These are phyloP conservation scores for Parathielavia hyrcaniae DNA, from an alignment of 495 filamentous ascomycete species.

Conservation along the genomic window DNA sequence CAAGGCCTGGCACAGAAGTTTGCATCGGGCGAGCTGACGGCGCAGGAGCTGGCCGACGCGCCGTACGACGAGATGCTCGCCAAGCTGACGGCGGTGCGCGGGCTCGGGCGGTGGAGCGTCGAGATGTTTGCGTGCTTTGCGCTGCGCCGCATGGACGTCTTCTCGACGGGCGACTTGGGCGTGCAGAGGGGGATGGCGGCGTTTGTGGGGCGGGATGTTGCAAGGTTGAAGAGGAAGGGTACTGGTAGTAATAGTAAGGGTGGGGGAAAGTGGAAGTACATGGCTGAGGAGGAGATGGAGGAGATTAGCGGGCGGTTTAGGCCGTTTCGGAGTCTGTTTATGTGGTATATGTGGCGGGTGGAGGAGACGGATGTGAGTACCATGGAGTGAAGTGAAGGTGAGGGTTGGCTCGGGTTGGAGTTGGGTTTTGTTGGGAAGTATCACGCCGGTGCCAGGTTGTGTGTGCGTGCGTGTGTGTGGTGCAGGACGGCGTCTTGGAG, in stretches of 20 bases:
- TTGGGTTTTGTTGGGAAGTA: too few relatives aligned
- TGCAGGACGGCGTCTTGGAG: too few relatives aligned
- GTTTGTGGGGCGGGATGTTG: slow-evolving; percentile 75
- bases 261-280: slow-evolving; percentile 89
- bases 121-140: slow-evolving; percentile 97
- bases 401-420: too few relatives aligned
- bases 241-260: too few relatives aligned
- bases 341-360: slow-evolving; percentile 88
- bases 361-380: slow-evolving; percentile 68
- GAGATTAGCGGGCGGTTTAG: slow-evolving; percentile 71
- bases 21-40: slow-evolving; percentile 61
- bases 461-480: too few relatives aligned
- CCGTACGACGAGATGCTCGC: slow-evolving; percentile 80
- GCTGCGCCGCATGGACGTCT: slow-evolving; percentile 87
- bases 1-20: slow-evolving; percentile 81
- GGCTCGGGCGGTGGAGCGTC: slow-evolving; percentile 83
- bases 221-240: slow-evolving; percentile 75
- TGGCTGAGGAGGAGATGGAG: slow-evolving; percentile 88
- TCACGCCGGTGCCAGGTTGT: too few relatives aligned
- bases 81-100: slow-evolving; percentile 76
- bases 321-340: slow-evolving; percentile 66
- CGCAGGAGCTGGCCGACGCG: slow-evolving; percentile 65
- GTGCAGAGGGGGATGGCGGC: slow-evolving; percentile 93
- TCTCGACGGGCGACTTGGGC: slow-evolving; percentile 86
- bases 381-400: slow-evolving; percentile 38